These are phyloP conservation scores for Cladobotryum mycophilum DNA, from an alignment of 2,329 filamentous ascomycete genomes.

Conservation along the genomic window DNA sequence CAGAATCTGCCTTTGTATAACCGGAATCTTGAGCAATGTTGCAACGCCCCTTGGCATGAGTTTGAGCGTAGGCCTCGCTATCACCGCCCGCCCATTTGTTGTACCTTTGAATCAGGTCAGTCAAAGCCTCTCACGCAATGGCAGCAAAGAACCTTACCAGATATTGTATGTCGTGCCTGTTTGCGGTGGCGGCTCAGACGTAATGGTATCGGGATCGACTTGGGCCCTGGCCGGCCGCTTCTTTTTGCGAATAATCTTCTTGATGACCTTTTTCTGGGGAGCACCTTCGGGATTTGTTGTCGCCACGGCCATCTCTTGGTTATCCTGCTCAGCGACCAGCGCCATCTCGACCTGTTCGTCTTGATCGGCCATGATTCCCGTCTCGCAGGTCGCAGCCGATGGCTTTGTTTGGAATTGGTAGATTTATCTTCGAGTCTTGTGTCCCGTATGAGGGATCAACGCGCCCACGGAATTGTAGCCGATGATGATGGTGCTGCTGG, in stretches of 20 bases:
- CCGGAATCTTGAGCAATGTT: constrained; percentile 75
- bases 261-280: constrained; percentile 57
- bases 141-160: constrained; percentile 7
- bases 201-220: constrained; percentile 77
- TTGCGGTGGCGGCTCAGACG: constrained; percentile 79
- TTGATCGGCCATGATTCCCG: constrained; percentile 27
- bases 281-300: constrained; percentile 39
- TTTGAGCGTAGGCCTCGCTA: constrained; percentile 83
- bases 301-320: constrained; percentile 28
- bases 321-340: constrained; percentile 21
- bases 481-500: too few relatives aligned
- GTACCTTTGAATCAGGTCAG: constrained; percentile 63
- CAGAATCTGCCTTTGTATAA: constrained; percentile 70
- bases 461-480: too few relatives aligned
- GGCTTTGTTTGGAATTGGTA: too few relatives aligned
- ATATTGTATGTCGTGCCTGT: constrained; percentile 94
- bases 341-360: constrained; percentile 19
- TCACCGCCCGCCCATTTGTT: constrained; percentile 98
- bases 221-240: constrained; percentile 83
- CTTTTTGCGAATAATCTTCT: constrained; percentile 90
- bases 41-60: constrained; percentile 81
- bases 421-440: too few relatives aligned
- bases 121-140: background rate
- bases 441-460: too few relatives aligned
- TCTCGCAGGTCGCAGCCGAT: background rate